Percentiles rank a stretch among this genome's conserved stretches.
phyloP scores from a whole-genome alignment of 2,329 filamentous ascomycete species.

The Davidsoniella neocaledoniae region DNA sequence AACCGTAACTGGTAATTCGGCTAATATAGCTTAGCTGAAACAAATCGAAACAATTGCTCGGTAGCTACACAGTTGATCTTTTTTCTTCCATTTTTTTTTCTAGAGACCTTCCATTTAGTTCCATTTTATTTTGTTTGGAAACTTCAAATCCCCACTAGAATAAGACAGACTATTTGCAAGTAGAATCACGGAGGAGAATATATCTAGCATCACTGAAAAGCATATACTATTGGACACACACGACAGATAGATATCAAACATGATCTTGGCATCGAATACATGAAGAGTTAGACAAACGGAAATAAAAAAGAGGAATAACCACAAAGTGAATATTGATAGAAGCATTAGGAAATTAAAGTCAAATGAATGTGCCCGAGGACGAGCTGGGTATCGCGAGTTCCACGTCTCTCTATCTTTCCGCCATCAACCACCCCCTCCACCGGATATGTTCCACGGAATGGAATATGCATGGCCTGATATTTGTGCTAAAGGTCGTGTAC shows the following conservation, averaged over 20 bases:
- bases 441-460: neutral
- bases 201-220: too few species aligned
- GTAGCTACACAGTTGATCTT: too few species aligned
- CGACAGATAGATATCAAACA: constrained; percentile 13
- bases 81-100: too few species aligned
- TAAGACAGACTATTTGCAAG: too few species aligned
- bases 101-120: too few species aligned
- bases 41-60: too few species aligned
- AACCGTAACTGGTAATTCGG: too few species aligned
- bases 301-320: constrained; percentile 14
- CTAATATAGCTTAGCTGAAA: too few species aligned
- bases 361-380: constrained; percentile 13
- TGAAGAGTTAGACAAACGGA: constrained; percentile 8
- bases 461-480: neutral
- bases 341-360: constrained; percentile 7
- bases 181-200: too few species aligned
- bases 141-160: too few species aligned
- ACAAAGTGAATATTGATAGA: constrained; percentile 4
- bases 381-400: constrained; percentile 12
- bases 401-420: neutral
- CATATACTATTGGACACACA: constrained; percentile 16
- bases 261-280: constrained; percentile 12
- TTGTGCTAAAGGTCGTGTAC: neutral
- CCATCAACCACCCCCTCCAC: constrained; percentile 1
- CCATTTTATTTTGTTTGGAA: too few species aligned